phyloP scores from a whole-genome alignment of 371 early-diverging fungal species.

The Rhizopus arrhizus region DNA sequence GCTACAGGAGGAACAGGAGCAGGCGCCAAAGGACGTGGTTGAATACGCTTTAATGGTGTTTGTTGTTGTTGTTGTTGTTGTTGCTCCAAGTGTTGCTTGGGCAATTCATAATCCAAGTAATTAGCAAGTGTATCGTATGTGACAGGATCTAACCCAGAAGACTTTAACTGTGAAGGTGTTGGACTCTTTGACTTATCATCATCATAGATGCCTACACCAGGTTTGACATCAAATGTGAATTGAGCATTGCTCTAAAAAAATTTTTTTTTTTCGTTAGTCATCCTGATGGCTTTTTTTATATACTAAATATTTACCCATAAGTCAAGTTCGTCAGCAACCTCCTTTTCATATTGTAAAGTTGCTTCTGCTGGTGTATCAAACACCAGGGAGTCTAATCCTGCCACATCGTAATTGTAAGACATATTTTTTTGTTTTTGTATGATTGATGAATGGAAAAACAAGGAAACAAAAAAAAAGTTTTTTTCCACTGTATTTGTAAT shows the following conservation, averaged over 20 bases:
- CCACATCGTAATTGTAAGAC: slow-evolving; percentile 24
- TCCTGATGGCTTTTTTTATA: slow-evolving; percentile 2
- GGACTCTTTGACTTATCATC: slow-evolving; percentile 34
- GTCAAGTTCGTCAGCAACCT: slow-evolving; percentile 51
- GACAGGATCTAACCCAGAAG: slow-evolving; percentile 34
- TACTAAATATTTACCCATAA: slow-evolving; percentile 44
- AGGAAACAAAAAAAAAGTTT: background rate
- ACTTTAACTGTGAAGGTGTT: slow-evolving; percentile 19
- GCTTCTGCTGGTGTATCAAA: slow-evolving; percentile 34
- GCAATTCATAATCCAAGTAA: slow-evolving; percentile 49
- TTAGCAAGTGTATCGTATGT: slow-evolving; percentile 47
- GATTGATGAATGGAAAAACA: background rate
- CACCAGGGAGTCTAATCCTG: slow-evolving; percentile 40
- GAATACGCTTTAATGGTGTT: slow-evolving; percentile 14
- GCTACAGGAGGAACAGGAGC: slow-evolving; percentile 10
- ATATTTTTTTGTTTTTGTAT: slow-evolving; percentile 4
- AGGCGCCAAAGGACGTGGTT: slow-evolving; percentile 36
- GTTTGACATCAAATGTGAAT: slow-evolving; percentile 66
- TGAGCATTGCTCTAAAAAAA: slow-evolving; percentile 60
- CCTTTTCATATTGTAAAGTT: slow-evolving; percentile 36
- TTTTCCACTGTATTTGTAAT: background rate
- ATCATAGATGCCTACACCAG: slow-evolving; percentile 58
- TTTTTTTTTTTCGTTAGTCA: background rate
- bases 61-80: background rate
- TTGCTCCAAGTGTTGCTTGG: slow-evolving; percentile 29